A percentile compares a stretch with the other conserved stretches of the same genome.
Conservation (phyloP, 1,284 basidiomycete species). For the Pterulicium gracile region DNA sequence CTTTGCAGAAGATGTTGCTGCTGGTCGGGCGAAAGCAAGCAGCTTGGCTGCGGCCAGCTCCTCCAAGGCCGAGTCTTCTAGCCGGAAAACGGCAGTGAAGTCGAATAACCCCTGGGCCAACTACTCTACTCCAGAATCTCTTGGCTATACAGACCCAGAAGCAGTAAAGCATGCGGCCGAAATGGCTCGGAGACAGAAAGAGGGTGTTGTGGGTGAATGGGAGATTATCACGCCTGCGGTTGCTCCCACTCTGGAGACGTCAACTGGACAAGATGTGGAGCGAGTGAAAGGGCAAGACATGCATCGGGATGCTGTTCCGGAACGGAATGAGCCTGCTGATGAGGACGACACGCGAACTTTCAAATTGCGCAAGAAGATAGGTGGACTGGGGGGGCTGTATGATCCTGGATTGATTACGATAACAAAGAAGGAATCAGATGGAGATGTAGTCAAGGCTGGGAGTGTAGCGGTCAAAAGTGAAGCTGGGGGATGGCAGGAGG, state of each 20-base stretch:
- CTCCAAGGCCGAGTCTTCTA: slow-evolving; percentile 23
- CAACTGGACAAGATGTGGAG: slow-evolving; percentile 13
- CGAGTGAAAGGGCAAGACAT: slow-evolving; percentile 11
- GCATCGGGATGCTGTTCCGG: slow-evolving; percentile 13
- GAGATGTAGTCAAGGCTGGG: no score
- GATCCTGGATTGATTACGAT: slow-evolving; percentile 58
- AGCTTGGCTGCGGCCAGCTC: slow-evolving; percentile 24
- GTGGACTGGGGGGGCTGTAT: slow-evolving; percentile 53
- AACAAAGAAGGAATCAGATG: slow-evolving; percentile 50
- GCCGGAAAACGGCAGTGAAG: slow-evolving; percentile 35
- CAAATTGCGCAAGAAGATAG: slow-evolving; percentile 55
- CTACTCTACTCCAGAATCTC: slow-evolving; percentile 78
- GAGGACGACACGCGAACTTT: slow-evolving; percentile 50
- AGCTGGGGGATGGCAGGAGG: slow-evolving; percentile 10
- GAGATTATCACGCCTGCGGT: slow-evolving; percentile 46
- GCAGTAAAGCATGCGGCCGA: slow-evolving; percentile 46
- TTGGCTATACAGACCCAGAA: slow-evolving; percentile 73
- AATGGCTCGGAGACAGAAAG: slow-evolving; percentile 43
- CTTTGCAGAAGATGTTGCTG: slow-evolving; percentile 59
- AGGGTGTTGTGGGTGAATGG: slow-evolving; percentile 82
- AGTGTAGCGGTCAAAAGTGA: no score
- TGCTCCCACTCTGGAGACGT: slow-evolving; percentile 10
- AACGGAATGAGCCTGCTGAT: slow-evolving; percentile 31
- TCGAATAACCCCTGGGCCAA: slow-evolving; percentile 68
- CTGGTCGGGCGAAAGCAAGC: slow-evolving; percentile 44